phyloP scores from a whole-genome alignment of 2,329 filamentous ascomycete genomes.

The Botrytis tulipae region DNA sequence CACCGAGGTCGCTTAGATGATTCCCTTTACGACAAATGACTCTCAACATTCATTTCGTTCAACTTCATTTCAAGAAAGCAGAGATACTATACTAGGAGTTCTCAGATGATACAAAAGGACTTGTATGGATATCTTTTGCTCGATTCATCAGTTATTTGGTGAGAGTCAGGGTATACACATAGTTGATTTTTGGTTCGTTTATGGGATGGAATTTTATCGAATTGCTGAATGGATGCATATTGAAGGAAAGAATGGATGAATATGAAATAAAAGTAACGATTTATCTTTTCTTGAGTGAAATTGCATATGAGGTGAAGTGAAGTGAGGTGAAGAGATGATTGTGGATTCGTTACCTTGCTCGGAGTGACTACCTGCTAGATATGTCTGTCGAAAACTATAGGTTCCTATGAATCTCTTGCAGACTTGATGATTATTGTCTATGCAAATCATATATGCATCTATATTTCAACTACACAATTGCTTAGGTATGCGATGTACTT shows the following conservation, averaged over 20 bases:
- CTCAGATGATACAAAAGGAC: slow-evolving; percentile 1
- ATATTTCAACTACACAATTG: background rate
- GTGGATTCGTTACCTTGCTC: background rate
- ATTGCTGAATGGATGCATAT: background rate
- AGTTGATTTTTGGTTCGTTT: slow-evolving; percentile 5
- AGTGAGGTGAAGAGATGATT: background rate
- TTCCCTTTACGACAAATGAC: background rate
- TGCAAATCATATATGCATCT: background rate
- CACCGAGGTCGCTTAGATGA: slow-evolving; percentile 37
- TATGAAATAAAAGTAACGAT: slow-evolving; percentile 8
- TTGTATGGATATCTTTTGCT: slow-evolving; percentile 5
- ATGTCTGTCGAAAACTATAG: background rate
- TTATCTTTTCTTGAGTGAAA: background rate
- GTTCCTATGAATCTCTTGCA: background rate
- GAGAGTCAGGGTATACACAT: slow-evolving; percentile 1
- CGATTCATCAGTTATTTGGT: background rate
- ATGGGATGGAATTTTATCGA: background rate
- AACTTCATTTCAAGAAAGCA: slow-evolving; percentile 4
- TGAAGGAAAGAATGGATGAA: slow-evolving; percentile 2
- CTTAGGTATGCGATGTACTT: background rate
- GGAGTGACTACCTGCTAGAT: background rate
- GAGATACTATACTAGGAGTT: slow-evolving; percentile 7
- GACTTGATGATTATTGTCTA: background rate
- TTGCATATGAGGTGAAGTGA: background rate
- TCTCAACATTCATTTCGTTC: background rate